A percentile compares a stretch with the other conserved stretches of the same genome.
Conservation (phyloP, 495 filamentous ascomycete genomes). For the Penicillium malachiteum region DNA sequence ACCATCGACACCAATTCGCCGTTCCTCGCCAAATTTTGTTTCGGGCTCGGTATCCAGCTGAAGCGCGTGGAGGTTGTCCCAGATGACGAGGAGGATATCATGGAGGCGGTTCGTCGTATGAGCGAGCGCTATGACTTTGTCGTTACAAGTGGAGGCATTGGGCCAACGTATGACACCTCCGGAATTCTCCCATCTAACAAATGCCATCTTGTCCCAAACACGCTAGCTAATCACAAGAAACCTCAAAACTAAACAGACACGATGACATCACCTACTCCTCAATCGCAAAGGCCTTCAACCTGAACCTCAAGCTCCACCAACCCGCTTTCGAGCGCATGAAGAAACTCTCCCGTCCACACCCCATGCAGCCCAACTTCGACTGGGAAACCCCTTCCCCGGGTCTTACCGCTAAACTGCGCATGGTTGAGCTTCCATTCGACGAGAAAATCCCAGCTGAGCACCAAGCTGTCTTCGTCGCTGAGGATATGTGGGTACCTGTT, state of each 20-base stretch:
- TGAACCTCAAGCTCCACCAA: constrained; percentile 73
- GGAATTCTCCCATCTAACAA: background rate
- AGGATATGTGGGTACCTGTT: constrained; percentile 88
- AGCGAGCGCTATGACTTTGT: constrained; percentile 87
- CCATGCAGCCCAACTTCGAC: constrained; percentile 71
- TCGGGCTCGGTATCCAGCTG: constrained; percentile 82
- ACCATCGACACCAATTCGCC: constrained; percentile 91
- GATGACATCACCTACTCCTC: constrained; percentile 97
- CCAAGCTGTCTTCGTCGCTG: constrained; percentile 73
- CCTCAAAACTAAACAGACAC: constrained; percentile 54
- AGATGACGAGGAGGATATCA: constrained; percentile 86
- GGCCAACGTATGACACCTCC: constrained; percentile 69
- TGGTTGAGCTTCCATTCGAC: constrained; percentile 84
- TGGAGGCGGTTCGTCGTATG: constrained; percentile 84
- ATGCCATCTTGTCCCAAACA: background rate
- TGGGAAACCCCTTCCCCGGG: constrained; percentile 81
- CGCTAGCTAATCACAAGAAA: background rate
- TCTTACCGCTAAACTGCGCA: constrained; percentile 77
- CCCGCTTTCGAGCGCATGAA: constrained; percentile 80
- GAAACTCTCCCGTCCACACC: constrained; percentile 67
- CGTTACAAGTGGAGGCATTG: constrained; percentile 92
- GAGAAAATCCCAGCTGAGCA: constrained; percentile 54
- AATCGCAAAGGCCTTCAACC: constrained; percentile 82
- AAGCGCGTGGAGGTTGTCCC: constrained; percentile 89
- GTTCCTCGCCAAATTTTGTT: constrained; percentile 91